These are phyloP conservation scores for Oryza officinalis DNA, from an alignment of 176 grass and related monocot genomes.

Conservation along the genomic window DNA sequence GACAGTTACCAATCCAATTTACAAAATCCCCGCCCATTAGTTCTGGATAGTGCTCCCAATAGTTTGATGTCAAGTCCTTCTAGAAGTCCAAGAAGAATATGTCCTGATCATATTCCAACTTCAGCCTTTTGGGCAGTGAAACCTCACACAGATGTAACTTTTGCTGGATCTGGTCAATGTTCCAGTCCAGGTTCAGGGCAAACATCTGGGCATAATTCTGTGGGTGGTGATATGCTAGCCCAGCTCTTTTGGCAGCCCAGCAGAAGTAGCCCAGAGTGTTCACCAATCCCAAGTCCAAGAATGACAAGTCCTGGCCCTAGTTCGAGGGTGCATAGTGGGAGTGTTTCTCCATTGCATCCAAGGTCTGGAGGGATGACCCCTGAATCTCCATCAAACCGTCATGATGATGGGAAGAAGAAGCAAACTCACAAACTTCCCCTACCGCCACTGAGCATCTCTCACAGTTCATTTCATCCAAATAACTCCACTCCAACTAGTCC, in stretches of 20 bases:
- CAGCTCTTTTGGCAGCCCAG: constrained; percentile 84
- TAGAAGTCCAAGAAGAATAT: constrained; percentile 81
- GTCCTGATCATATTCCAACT: constrained; percentile 79
- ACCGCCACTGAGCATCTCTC: constrained; percentile 81
- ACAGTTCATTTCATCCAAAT: constrained; percentile 70
- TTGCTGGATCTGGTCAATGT: constrained; percentile 94
- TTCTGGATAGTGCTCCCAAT: constrained; percentile 86
- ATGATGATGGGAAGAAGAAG: constrained; percentile 83
- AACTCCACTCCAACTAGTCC: constrained; percentile 71
- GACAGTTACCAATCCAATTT: constrained; percentile 61
- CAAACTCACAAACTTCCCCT: constrained; percentile 92
- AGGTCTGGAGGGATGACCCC: constrained; percentile 86
- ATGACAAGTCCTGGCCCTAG: constrained; percentile 94
- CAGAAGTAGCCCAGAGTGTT: constrained; percentile 91
- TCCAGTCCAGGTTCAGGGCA: constrained; percentile 98
- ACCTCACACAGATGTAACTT: constrained; percentile 72
- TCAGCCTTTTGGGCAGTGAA: constrained; percentile 86
- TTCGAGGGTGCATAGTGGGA: constrained; percentile 91
- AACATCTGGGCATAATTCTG: constrained; percentile 97
- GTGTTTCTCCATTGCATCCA: constrained; percentile 91
- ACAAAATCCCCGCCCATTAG: constrained; percentile 58
- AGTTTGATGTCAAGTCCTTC: constrained; percentile 96
- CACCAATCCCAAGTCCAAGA: constrained; percentile 94
- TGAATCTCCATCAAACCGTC: constrained; percentile 72
- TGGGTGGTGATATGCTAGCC: constrained; percentile 88